Percentiles rank a stretch among this genome's conserved stretches.
phyloP scores from a whole-genome alignment of 73 alveolate species.

The Paramecium biaurelia region DNA sequence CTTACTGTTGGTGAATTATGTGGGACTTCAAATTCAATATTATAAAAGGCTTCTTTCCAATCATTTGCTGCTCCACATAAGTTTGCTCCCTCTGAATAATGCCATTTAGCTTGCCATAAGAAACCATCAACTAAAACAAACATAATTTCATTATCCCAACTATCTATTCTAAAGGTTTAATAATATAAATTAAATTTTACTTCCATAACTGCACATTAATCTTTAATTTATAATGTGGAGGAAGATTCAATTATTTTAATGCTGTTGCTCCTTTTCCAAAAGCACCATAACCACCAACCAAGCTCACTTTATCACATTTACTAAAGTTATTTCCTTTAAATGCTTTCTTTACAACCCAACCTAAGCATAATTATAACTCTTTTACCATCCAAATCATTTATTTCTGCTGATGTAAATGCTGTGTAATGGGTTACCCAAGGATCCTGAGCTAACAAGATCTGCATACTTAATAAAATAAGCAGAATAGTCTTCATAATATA shows the following conservation, averaged over 20 bases:
- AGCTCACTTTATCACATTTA: background rate
- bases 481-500: constrained; percentile 23
- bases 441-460: background rate
- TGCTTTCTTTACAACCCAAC: constrained; percentile 47
- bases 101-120: constrained; percentile 55
- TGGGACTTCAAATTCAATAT: constrained; percentile 47
- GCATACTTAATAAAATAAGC: background rate
- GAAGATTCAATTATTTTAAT: constrained; percentile 22
- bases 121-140: constrained; percentile 31
- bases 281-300: constrained; percentile 47
- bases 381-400: constrained; percentile 47
- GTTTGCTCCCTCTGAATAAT: constrained; percentile 28
- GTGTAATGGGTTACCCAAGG: constrained; percentile 22
- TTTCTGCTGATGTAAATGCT: constrained; percentile 40
- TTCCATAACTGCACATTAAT: constrained; percentile 46
- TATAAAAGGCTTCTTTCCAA: constrained; percentile 27
- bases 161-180: constrained; percentile 11
- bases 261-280: constrained; percentile 50
- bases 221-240: constrained; percentile 48
- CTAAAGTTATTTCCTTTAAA: background rate
- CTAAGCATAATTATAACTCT: background rate
- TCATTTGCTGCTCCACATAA: constrained; percentile 34
- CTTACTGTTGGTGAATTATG: constrained; percentile 46
- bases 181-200: background rate
- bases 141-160: constrained; percentile 50